phyloP scores from a whole-genome alignment of 495 filamentous ascomycete genomes.

The Aeminium ludgeri region DNA sequence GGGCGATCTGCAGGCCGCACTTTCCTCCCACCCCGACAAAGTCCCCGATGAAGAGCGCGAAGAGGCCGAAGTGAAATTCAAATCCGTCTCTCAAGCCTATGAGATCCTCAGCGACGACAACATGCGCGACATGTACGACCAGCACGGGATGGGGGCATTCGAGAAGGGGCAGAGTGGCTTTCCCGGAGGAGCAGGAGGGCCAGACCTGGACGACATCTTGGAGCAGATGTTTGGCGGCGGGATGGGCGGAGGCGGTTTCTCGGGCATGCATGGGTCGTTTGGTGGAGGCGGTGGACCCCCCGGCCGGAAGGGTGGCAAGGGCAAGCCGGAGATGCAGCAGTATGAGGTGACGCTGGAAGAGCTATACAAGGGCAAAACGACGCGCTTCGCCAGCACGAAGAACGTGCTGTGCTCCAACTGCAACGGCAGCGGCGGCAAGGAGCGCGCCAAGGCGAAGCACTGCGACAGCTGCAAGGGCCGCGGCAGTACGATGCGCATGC shows the following conservation, averaged over 20 bases:
- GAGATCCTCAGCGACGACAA: conserved; percentile 95
- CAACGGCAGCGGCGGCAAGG: conserved; percentile 81
- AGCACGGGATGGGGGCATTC: conserved; percentile 90
- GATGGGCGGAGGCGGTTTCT: conserved; percentile 39
- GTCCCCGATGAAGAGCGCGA: conserved; percentile 72
- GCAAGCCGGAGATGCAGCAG: conserved; percentile 69
- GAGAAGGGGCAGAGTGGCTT: conserved; percentile 32
- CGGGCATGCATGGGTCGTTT: conserved; percentile 39
- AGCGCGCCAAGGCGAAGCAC: conserved; percentile 69
- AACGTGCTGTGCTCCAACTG: conserved; percentile 75
- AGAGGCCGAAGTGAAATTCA: conserved; percentile 78
- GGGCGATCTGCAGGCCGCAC: conserved; percentile 44
- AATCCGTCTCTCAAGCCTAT: conserved; percentile 79
- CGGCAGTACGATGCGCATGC: conserved; percentile 52
- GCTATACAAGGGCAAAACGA: conserved; percentile 95
- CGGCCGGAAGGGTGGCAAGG: conserved; percentile 35
- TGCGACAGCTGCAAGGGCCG: conserved; percentile 70
- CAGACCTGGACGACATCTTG: conserved; percentile 80
- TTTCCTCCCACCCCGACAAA: conserved; percentile 87
- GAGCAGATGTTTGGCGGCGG: conserved; percentile 81
- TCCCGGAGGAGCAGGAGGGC: conserved; percentile 41
- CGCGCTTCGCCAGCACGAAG: conserved; percentile 85
- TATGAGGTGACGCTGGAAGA: conserved; percentile 86
- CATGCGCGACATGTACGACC: conserved; percentile 79
- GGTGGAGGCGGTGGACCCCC: conserved; percentile 33